Conservation (phyloP, 1,284 basidiomycete species). For the Grifola frondosa region DNA sequence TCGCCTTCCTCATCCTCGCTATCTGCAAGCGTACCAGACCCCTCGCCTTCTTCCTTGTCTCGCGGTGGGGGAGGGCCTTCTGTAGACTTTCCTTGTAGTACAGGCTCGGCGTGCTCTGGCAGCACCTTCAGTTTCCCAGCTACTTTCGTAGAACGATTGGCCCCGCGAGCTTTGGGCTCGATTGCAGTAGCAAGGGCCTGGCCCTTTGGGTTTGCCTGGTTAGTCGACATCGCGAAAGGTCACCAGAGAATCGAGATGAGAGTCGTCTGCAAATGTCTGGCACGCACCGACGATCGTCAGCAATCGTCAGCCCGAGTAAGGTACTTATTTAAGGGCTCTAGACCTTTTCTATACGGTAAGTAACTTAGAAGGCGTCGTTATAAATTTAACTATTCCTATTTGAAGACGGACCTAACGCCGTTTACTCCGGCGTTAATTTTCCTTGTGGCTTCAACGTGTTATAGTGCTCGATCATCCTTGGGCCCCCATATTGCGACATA, state of each 20-base stretch:
- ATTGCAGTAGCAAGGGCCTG: slow-evolving; percentile 10
- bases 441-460: no score
- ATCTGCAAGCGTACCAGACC: slow-evolving; percentile 50
- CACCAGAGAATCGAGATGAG: background rate
- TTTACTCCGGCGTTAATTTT: no score
- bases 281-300: no score
- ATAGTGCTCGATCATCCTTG: no score
- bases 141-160: slow-evolving; percentile 85
- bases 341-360: no score
- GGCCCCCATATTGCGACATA: no score
- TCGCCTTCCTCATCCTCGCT: slow-evolving; percentile 76
- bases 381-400: no score
- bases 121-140: slow-evolving; percentile 90
- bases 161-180: slow-evolving; percentile 62
- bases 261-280: no score
- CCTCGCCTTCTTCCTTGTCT: slow-evolving; percentile 45
- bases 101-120: slow-evolving; percentile 82
- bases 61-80: slow-evolving; percentile 29
- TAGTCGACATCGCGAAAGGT: slow-evolving; percentile 18
- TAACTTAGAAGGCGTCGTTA: no score
- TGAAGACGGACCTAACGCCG: no score
- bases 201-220: slow-evolving; percentile 18
- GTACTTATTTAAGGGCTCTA: no score
- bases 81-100: slow-evolving; percentile 29
- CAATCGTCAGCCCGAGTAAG: no score